phyloP scores from a whole-genome alignment of 805 yeast genomes.

The Candida odintsovae region DNA sequence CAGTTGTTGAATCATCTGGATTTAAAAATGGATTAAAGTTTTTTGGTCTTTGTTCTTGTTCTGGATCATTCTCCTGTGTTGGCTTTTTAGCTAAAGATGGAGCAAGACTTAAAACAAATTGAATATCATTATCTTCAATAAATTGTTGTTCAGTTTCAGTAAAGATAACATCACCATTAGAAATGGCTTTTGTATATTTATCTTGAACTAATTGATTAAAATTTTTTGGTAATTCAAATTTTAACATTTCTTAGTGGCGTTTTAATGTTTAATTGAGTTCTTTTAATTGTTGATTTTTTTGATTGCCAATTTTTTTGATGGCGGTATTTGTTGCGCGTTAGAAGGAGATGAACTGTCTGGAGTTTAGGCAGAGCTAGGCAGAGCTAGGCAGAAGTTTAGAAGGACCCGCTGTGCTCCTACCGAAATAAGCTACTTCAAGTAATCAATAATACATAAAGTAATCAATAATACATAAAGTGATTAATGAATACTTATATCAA shows the following conservation, averaged over 20 bases:
- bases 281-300: background rate
- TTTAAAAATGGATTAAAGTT: constrained; percentile 67
- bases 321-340: too few species aligned
- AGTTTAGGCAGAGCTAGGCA: too few species aligned
- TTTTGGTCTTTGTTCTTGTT: constrained; percentile 27
- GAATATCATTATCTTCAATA: constrained; percentile 26
- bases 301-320: too few species aligned
- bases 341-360: too few species aligned
- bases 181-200: constrained; percentile 44
- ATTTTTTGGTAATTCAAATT: constrained; percentile 31
- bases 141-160: constrained; percentile 38
- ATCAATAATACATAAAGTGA: too few species aligned
- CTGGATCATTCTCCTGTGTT: constrained; percentile 29
- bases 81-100: constrained; percentile 33
- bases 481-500: too few species aligned
- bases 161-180: constrained; percentile 41
- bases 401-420: too few species aligned
- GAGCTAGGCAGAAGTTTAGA: too few species aligned
- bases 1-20: constrained; percentile 72
- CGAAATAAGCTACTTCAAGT: too few species aligned
- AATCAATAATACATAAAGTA: too few species aligned
- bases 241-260: too few species aligned
- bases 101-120: constrained; percentile 27
- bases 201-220: constrained; percentile 30
- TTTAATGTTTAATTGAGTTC: too few species aligned